Evolutionary conservation across 179 eudicot genomes (phyloP), one percentile per base, ranked within the genome.

Genomic region (Spergularia azorica): DNA sequence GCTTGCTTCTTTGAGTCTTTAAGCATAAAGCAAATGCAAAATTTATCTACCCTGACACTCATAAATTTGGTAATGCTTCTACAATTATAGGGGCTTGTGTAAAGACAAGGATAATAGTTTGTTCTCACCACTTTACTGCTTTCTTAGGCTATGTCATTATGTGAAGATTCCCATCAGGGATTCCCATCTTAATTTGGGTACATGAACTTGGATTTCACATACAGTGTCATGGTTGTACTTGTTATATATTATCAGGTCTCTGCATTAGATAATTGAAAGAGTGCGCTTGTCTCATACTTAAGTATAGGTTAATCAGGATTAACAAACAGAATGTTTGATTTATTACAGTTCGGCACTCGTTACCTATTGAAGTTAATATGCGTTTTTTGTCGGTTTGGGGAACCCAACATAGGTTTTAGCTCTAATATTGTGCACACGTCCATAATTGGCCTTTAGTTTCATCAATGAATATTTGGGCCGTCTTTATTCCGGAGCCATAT

Each of bases 1-100:
- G 52, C 51, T 63, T 63, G 13, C 36, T 51, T 75, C 39, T 58
- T 63, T 63, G 13, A 14, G 39, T 71, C 39, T 64, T 75, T 70
- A 48, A 74, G 78, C 78, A 74, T 5, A 20, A 70, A 41, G 64
- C 15, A 46, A 26, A n/a, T 68, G 18, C 51, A 58, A 73, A 36
- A 15, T 48, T 26, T 61, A 26, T 26, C 32, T 26, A 26, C 32
- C 32, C 32, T 72, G 14, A 9, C 39, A 9, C 41, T 62, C 59
- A 10, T 39, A 16, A 16, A 5, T 12, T 64, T 54, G 16, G 72
- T 36, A 52, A 50, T 18, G 32, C 21, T 69, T 39, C 5, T 69
- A 36, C 2, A 69, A 17, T 2, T 20, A 4, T 66, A 46, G 17
- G 9, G 46, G 20, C 46, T 46, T 46, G 55, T 67, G 71, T 67